Evolutionary conservation across 2,329 filamentous ascomycete genomes (phyloP).

Genomic region (Pseudogymnoascus sp.): DNA sequence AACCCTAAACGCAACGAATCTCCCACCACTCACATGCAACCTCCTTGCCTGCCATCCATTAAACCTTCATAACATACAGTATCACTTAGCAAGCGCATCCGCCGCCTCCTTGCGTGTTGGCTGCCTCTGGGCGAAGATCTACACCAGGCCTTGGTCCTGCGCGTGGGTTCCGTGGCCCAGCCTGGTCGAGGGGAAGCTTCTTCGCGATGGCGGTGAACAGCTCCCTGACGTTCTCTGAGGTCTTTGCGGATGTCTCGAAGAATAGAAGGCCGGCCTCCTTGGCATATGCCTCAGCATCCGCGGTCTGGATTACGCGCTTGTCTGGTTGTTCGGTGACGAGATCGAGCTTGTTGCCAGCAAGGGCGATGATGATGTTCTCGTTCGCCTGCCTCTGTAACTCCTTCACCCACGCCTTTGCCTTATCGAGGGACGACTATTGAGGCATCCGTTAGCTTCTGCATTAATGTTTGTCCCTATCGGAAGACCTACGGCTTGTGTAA

Average conservation of each 20-base stretch:
- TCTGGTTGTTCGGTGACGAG: constrained; percentile 89
- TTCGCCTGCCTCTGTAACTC: constrained; percentile 97
- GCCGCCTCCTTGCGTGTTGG: constrained; percentile 49
- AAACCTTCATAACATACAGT: constrained; percentile 33
- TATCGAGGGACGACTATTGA: constrained; percentile 81
- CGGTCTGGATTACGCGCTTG: constrained; percentile 83
- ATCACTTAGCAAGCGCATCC: constrained; percentile 54
- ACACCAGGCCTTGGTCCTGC: constrained; percentile 51
- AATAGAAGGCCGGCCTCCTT: constrained; percentile 89
- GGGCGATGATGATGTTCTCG: constrained; percentile 98
- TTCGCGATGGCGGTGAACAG: constrained; percentile 96
- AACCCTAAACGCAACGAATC: constrained; percentile 10
- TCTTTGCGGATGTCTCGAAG: constrained; percentile 98
- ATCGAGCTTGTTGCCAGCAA: constrained; percentile 97
- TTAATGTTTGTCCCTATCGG: not conserved
- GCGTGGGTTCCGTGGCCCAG: constrained; percentile 78
- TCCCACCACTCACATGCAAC: constrained; percentile 11
- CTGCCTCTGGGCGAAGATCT: constrained; percentile 49
- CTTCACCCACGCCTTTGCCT: constrained; percentile 99
- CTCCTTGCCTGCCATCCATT: constrained; percentile 21
- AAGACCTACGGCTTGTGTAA: constrained; percentile 84
- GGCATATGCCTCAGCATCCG: constrained; percentile 91
- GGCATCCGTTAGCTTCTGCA: constrained; percentile 20
- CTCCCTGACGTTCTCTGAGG: constrained; percentile 89
- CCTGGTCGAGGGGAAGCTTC: constrained; percentile 94